Conservation (phyloP, 805 yeast species). For the Wickerhamomyces tratensis region DNA sequence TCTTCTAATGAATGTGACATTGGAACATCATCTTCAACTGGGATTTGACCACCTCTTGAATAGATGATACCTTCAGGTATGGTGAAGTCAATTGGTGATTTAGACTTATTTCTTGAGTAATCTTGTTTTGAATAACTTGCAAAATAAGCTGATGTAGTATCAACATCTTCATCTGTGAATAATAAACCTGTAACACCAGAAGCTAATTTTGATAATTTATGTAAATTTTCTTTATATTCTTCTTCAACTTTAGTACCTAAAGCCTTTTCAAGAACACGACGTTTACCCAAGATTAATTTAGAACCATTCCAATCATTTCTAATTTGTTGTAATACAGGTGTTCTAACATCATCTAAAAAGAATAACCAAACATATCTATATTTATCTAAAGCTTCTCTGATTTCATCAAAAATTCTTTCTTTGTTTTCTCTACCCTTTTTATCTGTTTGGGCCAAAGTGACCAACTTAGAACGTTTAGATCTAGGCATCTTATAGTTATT, state of each 20-base stretch:
- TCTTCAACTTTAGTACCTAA: conserved; percentile 81
- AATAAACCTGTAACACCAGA: conserved; percentile 80
- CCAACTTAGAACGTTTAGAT: conserved; percentile 93
- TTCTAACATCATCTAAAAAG: conserved; percentile 84
- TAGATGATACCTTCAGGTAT: conserved; percentile 88
- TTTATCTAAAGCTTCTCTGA: conserved; percentile 71
- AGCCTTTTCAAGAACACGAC: conserved; percentile 88
- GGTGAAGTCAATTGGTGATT: conserved; percentile 72
- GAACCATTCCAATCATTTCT: conserved; percentile 92
- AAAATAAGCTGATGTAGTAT: conserved; percentile 87
- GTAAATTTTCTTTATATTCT: conserved; percentile 82
- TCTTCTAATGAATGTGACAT: conserved; percentile 95
- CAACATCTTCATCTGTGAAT: conserved; percentile 81
- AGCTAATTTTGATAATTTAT: conserved; percentile 51
- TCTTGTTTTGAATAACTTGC: conserved; percentile 68
- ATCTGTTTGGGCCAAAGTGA: conserved; percentile 91
- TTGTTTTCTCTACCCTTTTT: conserved; percentile 93
- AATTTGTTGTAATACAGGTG: conserved; percentile 89
- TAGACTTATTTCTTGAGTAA: conserved; percentile 83
- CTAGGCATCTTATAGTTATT: conserved; percentile 63
- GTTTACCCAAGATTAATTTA: conserved; percentile 81
- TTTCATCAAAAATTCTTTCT: conserved; percentile 83
- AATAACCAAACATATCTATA: conserved; percentile 79
- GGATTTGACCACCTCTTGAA: conserved; percentile 90
- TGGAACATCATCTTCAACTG: conserved; percentile 89